Evolutionary conservation across 2,329 filamentous ascomycete species (phyloP), one percentile per base, ranked within the genome.

Genomic region (Immersiporthe knoxdaviesiana): DNA sequence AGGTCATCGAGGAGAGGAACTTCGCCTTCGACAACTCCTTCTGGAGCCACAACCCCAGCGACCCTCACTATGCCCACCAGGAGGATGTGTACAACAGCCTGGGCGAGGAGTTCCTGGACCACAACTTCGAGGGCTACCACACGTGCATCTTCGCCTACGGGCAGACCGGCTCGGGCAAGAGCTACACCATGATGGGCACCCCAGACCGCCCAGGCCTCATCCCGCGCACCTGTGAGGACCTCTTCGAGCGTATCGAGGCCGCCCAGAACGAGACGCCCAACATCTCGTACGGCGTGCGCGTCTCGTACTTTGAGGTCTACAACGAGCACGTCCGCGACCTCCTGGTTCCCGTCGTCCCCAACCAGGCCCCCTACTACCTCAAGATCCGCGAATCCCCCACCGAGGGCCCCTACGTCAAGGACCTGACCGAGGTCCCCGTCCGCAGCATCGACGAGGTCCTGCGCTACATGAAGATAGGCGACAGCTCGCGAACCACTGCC

Each of bases 101-200:
- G 32, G 96, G 96, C 67, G 94, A 97, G 79, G 96, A 98, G 77
- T 98, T 99, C 74, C 87, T 99, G 72, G 96, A 99, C 80, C 96
- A 99, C 85, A 99, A 99, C 82, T 99, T 99, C 76, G 94, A 97
- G 78, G 96, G 96, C 72, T 99, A 99, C 82, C 95, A 99, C 81
- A 99, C 96, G 0, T 99, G 96, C 80, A 99, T 99, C 74, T 98
- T 99, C 78, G 96, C 96, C 71, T 98, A 99, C 77, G 96, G 96
- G 14, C 96, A 99, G 83, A 99, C 96, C 0, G 96, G 96, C 32
- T 97, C 94, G 0, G 96, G 96, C 65, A 99, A 99, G 84, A 97
- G 93, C 78, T 99, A 98, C 81, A 97, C 96, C 56, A 99, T 92
- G 89, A 99, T 99, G 96, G 96, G 96, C 58, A 90, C 87, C 1